Base-by-base conservation (phyloP, 2,329 filamentous ascomycete species). In the Beauveria asiatica region DNA sequence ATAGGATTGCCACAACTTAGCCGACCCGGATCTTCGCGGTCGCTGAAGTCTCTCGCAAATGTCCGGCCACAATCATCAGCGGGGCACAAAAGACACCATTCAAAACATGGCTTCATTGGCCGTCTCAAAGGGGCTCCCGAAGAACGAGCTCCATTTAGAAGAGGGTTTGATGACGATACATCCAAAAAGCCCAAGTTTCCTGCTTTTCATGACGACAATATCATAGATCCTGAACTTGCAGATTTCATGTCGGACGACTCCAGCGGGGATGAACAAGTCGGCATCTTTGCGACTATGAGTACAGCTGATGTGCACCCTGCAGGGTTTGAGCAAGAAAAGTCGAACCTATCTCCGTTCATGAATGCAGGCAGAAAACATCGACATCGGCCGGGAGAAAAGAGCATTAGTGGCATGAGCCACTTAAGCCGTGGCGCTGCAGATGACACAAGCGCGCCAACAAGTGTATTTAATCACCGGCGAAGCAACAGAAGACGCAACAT, bases 181-280 rank as follows among this genome's bases (percentile, higher is more conserved):
- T 76, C 80, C 4, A 84, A 82, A 64, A 87, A 86, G 64, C 77
- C 84, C 8, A 84, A 85, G 46, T 81, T 96, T 41, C 88, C 92
- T 17, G 92, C 92, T n/a, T 97, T 99, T 67, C 94, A 99, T 71
- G 92, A 94, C 69, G 94, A 99, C 76, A 97, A 94, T 69, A 96
- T 99, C 66, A 97, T 99, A 66, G 94, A 99, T 70, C 94, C 94
- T 1, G 94, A 99, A 68, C 78, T 99, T 58, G 93, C 92, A 5
- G 89, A 91, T 39, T 99, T 95, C 74, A 89, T 99, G 80, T 99
- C 94, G 7, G 94, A 99, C 70, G 92, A 90, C 52, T 96, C 92
- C 1, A 97, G 91, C 67, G 93, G 89, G 42, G 92, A 96, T 67
- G 92, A 99, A 65, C 90, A 95, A 67, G 87, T 92, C 74, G 92